These are phyloP conservation scores for Odontarrhena argentea DNA, from an alignment of 345 rosid genomes.

Conservation along the genomic window DNA sequence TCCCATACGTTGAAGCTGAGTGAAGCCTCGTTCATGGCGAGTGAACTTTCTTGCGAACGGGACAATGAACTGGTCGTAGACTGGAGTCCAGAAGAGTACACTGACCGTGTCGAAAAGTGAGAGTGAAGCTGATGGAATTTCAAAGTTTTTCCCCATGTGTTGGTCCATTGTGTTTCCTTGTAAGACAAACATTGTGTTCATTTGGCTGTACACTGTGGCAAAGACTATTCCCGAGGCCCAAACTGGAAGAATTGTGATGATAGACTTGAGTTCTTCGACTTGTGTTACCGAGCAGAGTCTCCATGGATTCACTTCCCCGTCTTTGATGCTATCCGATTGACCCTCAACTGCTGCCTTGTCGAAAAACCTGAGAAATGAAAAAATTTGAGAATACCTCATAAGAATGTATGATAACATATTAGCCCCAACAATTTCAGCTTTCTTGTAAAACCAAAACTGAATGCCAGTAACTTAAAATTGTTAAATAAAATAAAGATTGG, in stretches of 20 bases:
- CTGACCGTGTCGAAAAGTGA: slow-evolving; percentile 84
- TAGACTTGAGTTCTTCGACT: slow-evolving; percentile 86
- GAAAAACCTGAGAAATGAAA: slow-evolving; percentile 56
- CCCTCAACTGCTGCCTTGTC: slow-evolving; percentile 92
- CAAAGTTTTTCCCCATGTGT: slow-evolving; percentile 72
- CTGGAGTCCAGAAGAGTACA: slow-evolving; percentile 85
- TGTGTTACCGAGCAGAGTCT: slow-evolving; percentile 86
- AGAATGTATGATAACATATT: too few relatives aligned
- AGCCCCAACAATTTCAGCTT: slow-evolving; percentile 1
- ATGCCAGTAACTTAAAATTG: background rate
- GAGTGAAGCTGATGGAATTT: slow-evolving; percentile 91
- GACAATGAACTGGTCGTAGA: slow-evolving; percentile 71
- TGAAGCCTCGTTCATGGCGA: slow-evolving; percentile 82
- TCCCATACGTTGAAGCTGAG: slow-evolving; percentile 94
- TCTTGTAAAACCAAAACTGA: background rate
- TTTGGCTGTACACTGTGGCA: slow-evolving; percentile 80
- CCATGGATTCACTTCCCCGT: slow-evolving; percentile 60
- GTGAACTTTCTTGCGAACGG: slow-evolving; percentile 73
- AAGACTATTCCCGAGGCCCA: slow-evolving; percentile 94
- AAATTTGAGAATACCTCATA: background rate
- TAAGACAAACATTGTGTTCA: slow-evolving; percentile 89
- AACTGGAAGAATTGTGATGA: slow-evolving; percentile 74
- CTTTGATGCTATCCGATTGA: slow-evolving; percentile 50
- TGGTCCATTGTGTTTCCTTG: slow-evolving; percentile 95
- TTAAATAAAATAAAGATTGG: background rate